Evolutionary conservation across 2,329 filamentous ascomycete species (phyloP).

Genomic region (Colletotrichum neosansevieriae): DNA sequence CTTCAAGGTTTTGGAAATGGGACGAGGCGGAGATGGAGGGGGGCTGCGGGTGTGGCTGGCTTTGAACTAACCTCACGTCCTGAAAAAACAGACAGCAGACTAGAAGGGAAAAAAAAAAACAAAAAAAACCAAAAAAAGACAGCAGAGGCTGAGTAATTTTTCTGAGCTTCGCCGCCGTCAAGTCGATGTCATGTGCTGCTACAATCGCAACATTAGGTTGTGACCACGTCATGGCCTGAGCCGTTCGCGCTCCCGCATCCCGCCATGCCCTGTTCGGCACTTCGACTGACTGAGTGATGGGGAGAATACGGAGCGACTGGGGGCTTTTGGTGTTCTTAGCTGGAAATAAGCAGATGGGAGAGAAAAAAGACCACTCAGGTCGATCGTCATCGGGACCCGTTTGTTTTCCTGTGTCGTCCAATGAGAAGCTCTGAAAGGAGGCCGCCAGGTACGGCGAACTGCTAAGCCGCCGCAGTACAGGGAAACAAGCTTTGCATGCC

Average conservation of each 20-base stretch:
- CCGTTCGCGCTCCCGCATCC: conserved; percentile 18
- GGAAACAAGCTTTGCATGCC: conserved; percentile 36
- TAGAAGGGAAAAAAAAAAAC: no score
- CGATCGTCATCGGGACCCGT: conserved; percentile 11
- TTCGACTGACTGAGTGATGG: conserved; percentile 6
- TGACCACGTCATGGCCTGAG: conserved; percentile 19
- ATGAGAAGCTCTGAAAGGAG: background rate
- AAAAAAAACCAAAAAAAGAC: no score
- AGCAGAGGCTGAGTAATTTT: background rate
- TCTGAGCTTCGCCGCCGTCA: background rate
- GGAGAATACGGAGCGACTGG: background rate
- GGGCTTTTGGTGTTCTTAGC: background rate
- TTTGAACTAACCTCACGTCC: background rate
- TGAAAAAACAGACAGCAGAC: background rate
- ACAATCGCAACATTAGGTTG: no score
- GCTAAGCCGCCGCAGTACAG: background rate
- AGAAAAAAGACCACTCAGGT: background rate
- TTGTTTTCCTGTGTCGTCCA: background rate
- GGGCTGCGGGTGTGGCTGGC: conserved; percentile 11
- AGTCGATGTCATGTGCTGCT: background rate
- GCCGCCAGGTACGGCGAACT: conserved; percentile 7
- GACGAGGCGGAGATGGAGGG: background rate
- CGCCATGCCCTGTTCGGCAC: conserved; percentile 28
- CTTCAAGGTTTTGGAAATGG: conserved; percentile 10
- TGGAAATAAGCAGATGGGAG: background rate